Conservation (phyloP, 2,329 filamentous ascomycete genomes). For the Xylaria sp. region DNA sequence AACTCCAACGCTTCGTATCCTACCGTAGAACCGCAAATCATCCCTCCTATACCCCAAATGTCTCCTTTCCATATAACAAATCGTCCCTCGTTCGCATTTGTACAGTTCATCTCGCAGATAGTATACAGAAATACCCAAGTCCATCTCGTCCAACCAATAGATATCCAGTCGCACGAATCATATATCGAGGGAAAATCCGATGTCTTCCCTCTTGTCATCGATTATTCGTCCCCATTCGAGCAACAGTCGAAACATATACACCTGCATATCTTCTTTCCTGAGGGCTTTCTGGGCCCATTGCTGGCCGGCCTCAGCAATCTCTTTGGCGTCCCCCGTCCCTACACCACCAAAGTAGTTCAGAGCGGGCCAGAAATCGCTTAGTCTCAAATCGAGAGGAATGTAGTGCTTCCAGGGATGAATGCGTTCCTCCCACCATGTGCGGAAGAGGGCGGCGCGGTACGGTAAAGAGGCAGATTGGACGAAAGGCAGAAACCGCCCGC, state of each 20-base stretch:
- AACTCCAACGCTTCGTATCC: not conserved
- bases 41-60: not conserved
- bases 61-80: not conserved
- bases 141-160: not conserved
- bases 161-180: not conserved
- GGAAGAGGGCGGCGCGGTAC: slow-evolving; percentile 70
- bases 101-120: not conserved
- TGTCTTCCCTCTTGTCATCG: slow-evolving; percentile 53
- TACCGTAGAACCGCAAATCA: not conserved
- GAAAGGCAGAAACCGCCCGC: slow-evolving; percentile 63
- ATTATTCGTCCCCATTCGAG: slow-evolving; percentile 60
- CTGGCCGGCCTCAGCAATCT: slow-evolving; percentile 64
- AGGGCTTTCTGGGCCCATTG: slow-evolving; percentile 67
- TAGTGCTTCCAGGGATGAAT: slow-evolving; percentile 72
- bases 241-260: slow-evolving; percentile 67
- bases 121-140: not conserved
- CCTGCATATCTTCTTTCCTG: slow-evolving; percentile 67
- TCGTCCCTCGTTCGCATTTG: not conserved
- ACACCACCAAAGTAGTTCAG: slow-evolving; percentile 47
- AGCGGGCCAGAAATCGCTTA: slow-evolving; percentile 45
- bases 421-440: slow-evolving; percentile 73
- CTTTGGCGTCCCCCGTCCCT: slow-evolving; percentile 53
- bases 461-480: slow-evolving; percentile 63
- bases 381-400: slow-evolving; percentile 66
- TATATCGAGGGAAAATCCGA: slow-evolving; percentile 48